Conservation (phyloP, 352 stramenopile genomes). For the Peronospora farinosa region DNA sequence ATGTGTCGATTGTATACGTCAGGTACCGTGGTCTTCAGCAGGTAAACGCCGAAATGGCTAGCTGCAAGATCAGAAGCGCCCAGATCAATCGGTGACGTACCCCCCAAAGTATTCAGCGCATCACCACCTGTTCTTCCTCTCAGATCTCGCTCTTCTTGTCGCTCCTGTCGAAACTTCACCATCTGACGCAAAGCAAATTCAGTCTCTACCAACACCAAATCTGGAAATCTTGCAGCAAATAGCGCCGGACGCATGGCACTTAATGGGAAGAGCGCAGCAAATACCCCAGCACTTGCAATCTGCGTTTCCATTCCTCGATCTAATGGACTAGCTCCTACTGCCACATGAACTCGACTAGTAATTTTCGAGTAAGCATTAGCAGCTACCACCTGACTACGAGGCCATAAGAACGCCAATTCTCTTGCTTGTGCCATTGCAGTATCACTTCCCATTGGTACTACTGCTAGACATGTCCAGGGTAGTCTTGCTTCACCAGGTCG, state of each 20-base stretch:
- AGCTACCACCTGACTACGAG: constrained; percentile 44
- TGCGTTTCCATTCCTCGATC: constrained; percentile 11
- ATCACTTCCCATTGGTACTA: constrained; percentile 36
- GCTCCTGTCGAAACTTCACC: constrained; percentile 45
- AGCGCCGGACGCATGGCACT: constrained; percentile 28
- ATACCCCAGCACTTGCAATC: constrained; percentile 24
- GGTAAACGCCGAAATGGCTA: constrained; percentile 54
- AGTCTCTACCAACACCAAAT: constrained; percentile 60
- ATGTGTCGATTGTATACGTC: constrained; percentile 58
- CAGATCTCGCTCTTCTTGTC: constrained; percentile 41
- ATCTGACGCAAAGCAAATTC: constrained; percentile 55
- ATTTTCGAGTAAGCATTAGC: constrained; percentile 23
- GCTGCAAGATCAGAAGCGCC: constrained; percentile 26
- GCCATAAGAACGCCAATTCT: constrained; percentile 51
- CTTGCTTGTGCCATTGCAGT: constrained; percentile 24
- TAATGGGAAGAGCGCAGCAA: constrained; percentile 31
- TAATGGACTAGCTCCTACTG: constrained; percentile 24
- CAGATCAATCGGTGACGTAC: constrained; percentile 8
- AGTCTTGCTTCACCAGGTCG: constrained; percentile 34
- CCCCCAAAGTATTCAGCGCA: constrained; percentile 11
- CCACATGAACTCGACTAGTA: constrained; percentile 42
- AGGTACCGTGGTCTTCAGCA: constrained; percentile 49
- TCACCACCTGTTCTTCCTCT: constrained; percentile 20
- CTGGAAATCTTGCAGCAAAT: constrained; percentile 43
- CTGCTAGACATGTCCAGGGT: constrained; percentile 54